Evolutionary conservation across 257 asterid genomes (phyloP).

Genomic region (Solanum pinnatisectum): DNA sequence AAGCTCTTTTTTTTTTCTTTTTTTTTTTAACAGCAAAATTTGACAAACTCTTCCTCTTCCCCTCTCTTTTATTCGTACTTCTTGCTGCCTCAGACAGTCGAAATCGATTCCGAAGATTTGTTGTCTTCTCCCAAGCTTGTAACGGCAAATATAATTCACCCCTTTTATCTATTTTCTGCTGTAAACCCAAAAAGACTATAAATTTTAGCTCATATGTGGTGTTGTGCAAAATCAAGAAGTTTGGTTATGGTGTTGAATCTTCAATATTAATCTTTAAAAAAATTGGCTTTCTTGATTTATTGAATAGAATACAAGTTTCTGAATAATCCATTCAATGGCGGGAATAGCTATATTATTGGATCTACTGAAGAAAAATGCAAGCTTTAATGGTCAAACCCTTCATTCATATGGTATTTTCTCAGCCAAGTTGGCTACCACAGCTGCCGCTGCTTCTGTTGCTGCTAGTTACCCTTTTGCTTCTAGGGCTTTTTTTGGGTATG

Average conservation of each 20-base stretch:
- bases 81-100: not conserved
- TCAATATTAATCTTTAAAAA: not conserved
- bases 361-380: constrained; percentile 47
- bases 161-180: not conserved
- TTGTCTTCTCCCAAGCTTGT: not conserved
- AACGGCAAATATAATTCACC: not conserved
- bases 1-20: too few species aligned
- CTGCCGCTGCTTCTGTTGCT: constrained; percentile 35
- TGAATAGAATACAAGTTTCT: not conserved
- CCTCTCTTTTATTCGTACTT: not conserved
- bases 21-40: too few species aligned
- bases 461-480: constrained; percentile 48
- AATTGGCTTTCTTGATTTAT: not conserved
- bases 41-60: not conserved
- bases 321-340: constrained; percentile 28
- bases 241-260: constrained; percentile 5
- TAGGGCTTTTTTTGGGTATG: constrained; percentile 45
- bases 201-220: not conserved
- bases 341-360: constrained; percentile 43
- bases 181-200: not conserved
- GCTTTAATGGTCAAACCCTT: constrained; percentile 27
- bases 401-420: constrained; percentile 40
- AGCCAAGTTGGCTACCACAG: constrained; percentile 33
- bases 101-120: not conserved
- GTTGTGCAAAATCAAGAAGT: not conserved